Evolutionary conservation across 1,139 yeast species (phyloP), one percentile per base, ranked within the genome.

Genomic region (Eremothecium sinecaudum): DNA sequence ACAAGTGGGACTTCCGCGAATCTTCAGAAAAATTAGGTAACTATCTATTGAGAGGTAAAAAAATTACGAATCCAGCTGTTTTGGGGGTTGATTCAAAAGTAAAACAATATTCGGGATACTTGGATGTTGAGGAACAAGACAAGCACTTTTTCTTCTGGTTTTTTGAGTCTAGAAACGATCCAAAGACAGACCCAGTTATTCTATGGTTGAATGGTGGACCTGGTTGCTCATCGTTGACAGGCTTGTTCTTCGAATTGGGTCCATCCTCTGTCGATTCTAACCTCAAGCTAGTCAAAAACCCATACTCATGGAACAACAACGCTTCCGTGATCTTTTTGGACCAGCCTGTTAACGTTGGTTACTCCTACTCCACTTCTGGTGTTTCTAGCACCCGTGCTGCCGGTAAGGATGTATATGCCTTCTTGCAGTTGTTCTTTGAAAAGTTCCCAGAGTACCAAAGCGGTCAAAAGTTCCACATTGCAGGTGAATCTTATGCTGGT

Each of bases 401-500:
- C 16, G 94, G 94, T 47, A 69, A 79, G 59, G 97, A 90, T 56
- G 94, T 86, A 21, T 83, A 83, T 48, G 94, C 94, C 1, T 87
- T 90, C 63, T 70, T 90, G 61, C 79, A 81, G 54, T 71, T 87
- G 56, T 90, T 90, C 67, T 90, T 81, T 70, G 72, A 80, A 60
- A 83, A 82, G 58, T 90, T 86, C 73, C 94, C 96, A 28, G 75
- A 87, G 62, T 84, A 80, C 63, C 61, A 69, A 32, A 38, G 46
- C 12, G 51, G 48, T 15, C 67, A 72, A 41, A 75, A 73, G 35
- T 86, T 90, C 79, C 97, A 87, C 62, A 86, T 90, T 62, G 93
- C 97, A 31, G 98, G 97, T 50, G 97, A 90, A 64, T 83, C 95
- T n/a, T 90, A 90, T 57, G 98, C 94, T 37, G 98, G 98, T 43